Evolutionary conservation across 164 flowering plant genomes (phyloP).

Genomic region (Protea cynaroides): DNA sequence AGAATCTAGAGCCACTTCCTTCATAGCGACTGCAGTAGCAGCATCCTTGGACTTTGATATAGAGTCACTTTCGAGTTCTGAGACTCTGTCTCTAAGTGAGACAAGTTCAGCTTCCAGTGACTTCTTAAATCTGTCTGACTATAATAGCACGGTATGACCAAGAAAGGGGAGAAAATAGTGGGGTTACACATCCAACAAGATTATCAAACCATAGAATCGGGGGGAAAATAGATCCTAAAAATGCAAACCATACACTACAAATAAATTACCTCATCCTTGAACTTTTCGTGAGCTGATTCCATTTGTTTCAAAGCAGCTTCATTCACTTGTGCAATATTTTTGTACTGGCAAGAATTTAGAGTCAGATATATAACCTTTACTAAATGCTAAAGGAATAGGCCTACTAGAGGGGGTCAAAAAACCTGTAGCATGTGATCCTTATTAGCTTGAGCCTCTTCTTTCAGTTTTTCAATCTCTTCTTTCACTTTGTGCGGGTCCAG

Average conservation of each 20-base stretch:
- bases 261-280: constrained; percentile 56
- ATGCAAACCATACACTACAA: not conserved
- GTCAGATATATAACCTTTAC: not conserved
- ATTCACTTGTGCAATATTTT: constrained; percentile 81
- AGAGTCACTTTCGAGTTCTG: constrained; percentile 57
- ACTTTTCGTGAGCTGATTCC: constrained; percentile 66
- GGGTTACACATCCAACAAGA: not conserved
- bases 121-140: constrained; percentile 65
- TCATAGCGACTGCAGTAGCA: constrained; percentile 48
- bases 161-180: not conserved
- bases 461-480: constrained; percentile 61
- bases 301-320: constrained; percentile 83
- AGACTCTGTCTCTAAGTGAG: constrained; percentile 48
- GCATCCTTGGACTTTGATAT: constrained; percentile 44
- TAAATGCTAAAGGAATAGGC: not conserved
- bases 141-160: not conserved
- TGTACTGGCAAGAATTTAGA: constrained; percentile 49
- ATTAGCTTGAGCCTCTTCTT: constrained; percentile 55
- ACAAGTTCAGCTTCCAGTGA: constrained; percentile 63
- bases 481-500: constrained; percentile 31
- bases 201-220: not conserved
- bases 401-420: not conserved
- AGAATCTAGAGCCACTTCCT: constrained; percentile 62
- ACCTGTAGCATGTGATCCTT: constrained; percentile 95
- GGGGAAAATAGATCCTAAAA: not conserved